These are phyloP conservation scores for Fusarium fracticaudum DNA, from an alignment of 2,329 filamentous ascomycete species.

Conservation along the genomic window DNA sequence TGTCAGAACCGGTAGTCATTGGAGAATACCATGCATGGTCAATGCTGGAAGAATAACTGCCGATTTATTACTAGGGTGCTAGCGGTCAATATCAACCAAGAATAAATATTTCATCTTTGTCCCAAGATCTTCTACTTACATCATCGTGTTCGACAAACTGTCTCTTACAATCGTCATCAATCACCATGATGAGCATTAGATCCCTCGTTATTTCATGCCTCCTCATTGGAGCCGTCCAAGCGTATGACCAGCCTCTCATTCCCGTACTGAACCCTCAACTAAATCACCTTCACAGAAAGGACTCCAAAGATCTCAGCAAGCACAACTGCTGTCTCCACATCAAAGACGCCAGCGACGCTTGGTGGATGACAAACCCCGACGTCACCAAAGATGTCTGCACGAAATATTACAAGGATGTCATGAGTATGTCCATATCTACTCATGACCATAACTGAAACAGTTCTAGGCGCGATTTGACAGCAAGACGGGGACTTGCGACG, in stretches of 20 bases:
- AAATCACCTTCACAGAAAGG: rapidly evolving
- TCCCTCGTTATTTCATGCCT: rapidly evolving
- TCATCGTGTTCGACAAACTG: neutral
- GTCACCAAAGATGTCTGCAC: neutral
- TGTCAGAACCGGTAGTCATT: neutral
- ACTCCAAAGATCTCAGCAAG: neutral
- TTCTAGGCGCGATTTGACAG: neutral
- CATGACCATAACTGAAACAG: neutral
- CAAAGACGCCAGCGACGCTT: neutral
- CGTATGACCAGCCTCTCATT: rapidly evolving
- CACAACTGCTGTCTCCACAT: neutral
- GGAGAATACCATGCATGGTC: neutral
- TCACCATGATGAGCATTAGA: neutral
- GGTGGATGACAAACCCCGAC: neutral
- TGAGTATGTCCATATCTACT: neutral
- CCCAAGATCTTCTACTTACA: neutral
- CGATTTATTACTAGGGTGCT: neutral
- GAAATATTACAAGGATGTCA: neutral
- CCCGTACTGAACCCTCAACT: rapidly evolving
- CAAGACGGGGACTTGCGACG: rapidly evolving
- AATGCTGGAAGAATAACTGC: neutral
- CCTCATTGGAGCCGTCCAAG: neutral
- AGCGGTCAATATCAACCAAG: neutral
- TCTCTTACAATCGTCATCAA: too few species aligned
- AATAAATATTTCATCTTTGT: neutral